Base-by-base conservation (phyloP, 345 rosid genomes). In the Salix viminalis region DNA sequence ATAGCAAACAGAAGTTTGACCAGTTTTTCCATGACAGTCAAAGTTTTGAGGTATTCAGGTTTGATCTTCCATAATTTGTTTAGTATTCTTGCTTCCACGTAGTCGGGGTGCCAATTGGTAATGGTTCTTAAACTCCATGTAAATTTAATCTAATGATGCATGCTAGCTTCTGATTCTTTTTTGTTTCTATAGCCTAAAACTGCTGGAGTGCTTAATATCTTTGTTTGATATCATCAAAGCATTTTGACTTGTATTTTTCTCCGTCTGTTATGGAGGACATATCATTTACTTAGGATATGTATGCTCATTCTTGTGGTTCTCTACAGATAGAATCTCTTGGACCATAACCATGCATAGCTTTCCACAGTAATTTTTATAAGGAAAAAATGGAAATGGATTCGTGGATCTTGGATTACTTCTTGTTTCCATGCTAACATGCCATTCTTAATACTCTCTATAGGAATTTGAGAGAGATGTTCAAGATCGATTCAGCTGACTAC, bases 381-480 rank as follows among this genome's bases (percentile, higher is more conserved):
- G 23, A 34, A 65, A 65, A 30, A 65, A 48, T 46, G 50, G 50
- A 46, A 13, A 46, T 46, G 50, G 50, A 48, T 79, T 6, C 26
- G 32, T 66, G 68, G 72, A 67, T 70, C 66, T 73, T 70, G 56
- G n/a, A n/a, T 76, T 73, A 10, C 54, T 36, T 11, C 46, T 54
- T 73, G 19, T 62, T 60, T 69, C 70, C 70, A 62, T 82, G 50
- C 68, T 76, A 10, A 62, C 34, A 77, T 67, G 39, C 48, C 26
- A 21, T 79, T 77, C 64, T 54, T 74, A 68, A 67, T 79, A 16
- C 56, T 82, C 50, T n/a, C 70, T 84, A 65, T 75, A 96, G 98
- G 92, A 91, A 96, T 85, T 78, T 96, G 77, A 88, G 99, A 86
- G 97, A 96, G 86, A 90, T 96, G 98, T 96, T 96, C 91, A 96